Conservation (phyloP, 2,329 filamentous ascomycete genomes). For the Emericellopsis cladophorae region DNA sequence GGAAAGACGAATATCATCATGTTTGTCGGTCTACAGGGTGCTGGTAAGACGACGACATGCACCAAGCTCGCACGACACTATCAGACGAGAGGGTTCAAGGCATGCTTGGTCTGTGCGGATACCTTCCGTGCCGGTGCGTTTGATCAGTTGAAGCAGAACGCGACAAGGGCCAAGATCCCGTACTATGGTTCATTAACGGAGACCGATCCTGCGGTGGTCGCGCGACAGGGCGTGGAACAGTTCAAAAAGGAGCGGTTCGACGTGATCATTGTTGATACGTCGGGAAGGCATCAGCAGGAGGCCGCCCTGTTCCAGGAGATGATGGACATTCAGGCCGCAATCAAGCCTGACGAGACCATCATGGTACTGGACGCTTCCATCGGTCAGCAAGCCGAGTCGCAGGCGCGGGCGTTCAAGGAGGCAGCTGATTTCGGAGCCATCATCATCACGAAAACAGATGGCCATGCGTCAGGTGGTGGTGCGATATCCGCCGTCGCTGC, state of each 20-base stretch:
- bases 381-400: constrained; percentile 87
- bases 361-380: constrained; percentile 97
- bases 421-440: constrained; percentile 95
- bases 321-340: constrained; percentile 87
- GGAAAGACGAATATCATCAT: constrained; percentile 95
- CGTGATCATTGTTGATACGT: constrained; percentile 97
- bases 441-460: constrained; percentile 98
- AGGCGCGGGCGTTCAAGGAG: constrained; percentile 94
- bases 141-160: constrained; percentile 97
- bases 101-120: constrained; percentile 91
- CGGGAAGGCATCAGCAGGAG: constrained; percentile 88
- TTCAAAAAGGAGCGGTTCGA: constrained; percentile 99
- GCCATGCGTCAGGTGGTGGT: constrained; percentile 87
- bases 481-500: constrained; percentile 96
- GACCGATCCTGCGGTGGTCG: constrained; percentile 88
- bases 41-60: constrained; percentile 95
- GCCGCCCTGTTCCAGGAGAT: constrained; percentile 94
- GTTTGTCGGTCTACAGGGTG: constrained; percentile 97
- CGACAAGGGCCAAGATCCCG: constrained; percentile 96
- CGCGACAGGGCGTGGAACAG: constrained; percentile 90
- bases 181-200: constrained; percentile 97
- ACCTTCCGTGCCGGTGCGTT: constrained; percentile 98
- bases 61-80: constrained; percentile 95
- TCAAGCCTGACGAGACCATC: constrained; percentile 90
- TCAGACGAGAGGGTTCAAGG: constrained; percentile 82